These are phyloP conservation scores for Lobulomyces angularis DNA, from an alignment of 192 early-diverging fungal genomes.

Conservation along the genomic window DNA sequence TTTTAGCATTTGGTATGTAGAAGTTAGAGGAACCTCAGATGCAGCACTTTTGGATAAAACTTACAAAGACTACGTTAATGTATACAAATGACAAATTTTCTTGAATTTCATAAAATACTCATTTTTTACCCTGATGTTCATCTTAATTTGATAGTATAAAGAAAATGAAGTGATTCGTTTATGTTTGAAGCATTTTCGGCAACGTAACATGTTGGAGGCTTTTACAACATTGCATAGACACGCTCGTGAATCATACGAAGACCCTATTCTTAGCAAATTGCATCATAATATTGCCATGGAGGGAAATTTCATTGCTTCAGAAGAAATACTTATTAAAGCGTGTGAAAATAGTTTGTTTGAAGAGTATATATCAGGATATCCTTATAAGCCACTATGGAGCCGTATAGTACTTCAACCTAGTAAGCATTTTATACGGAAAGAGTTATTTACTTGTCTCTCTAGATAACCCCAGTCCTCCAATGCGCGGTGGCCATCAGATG, in stretches of 20 bases:
- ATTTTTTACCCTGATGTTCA: not conserved
- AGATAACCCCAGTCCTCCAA: no score
- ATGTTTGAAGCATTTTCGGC: constrained; percentile 82
- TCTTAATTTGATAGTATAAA: constrained; percentile 34
- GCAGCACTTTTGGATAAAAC: constrained; percentile 53
- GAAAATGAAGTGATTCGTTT: constrained; percentile 69
- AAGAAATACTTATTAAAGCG: constrained; percentile 56
- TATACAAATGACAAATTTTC: constrained; percentile 13
- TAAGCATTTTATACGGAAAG: no score
- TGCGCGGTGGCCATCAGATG: constrained; percentile 95
- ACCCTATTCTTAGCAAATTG: constrained; percentile 66
- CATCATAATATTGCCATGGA: constrained; percentile 53
- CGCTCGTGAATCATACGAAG: constrained; percentile 55
- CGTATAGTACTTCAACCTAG: constrained; percentile 25
- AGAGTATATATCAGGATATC: constrained; percentile 49
- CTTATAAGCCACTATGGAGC: constrained; percentile 65
- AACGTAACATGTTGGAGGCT: constrained; percentile 58
- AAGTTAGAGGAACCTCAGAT: constrained; percentile 67
- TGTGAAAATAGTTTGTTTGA: constrained; percentile 54
- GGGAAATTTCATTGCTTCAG: constrained; percentile 62
- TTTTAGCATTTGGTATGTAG: constrained; percentile 91
- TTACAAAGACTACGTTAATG: constrained; percentile 49
- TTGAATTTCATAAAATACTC: constrained; percentile 1
- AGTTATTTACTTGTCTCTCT: no score
- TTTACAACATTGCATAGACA: constrained; percentile 58